Evolutionary conservation across 2,329 filamentous ascomycete genomes (phyloP).

Genomic region (Trichoderma atrobrunneum): DNA sequence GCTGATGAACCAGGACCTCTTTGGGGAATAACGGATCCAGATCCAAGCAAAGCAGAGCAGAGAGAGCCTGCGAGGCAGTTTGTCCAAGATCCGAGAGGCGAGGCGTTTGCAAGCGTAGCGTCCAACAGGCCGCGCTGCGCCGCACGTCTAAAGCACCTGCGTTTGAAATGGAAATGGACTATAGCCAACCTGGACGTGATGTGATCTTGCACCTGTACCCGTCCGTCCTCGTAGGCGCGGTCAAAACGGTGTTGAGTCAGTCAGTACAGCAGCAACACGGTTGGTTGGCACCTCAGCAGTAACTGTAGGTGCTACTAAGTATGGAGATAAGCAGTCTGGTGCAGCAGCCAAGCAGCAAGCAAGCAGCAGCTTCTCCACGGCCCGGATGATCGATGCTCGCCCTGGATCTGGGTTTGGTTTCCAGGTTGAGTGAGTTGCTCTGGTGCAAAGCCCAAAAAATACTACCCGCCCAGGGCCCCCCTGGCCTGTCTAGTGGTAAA

Average conservation of each 20-base stretch:
- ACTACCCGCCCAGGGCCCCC: neutral
- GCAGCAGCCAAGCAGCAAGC: neutral
- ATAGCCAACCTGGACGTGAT: neutral
- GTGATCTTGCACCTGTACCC: neutral
- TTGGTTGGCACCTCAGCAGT: neutral
- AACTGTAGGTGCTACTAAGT: neutral
- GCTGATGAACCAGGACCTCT: neutral
- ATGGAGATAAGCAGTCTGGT: neutral
- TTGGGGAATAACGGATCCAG: neutral
- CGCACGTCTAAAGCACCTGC: neutral
- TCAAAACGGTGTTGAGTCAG: neutral
- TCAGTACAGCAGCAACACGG: neutral
- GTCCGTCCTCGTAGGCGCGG: neutral
- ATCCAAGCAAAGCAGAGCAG: neutral
- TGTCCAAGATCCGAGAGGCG: neutral
- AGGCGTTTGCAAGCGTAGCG: conserved; percentile 9
- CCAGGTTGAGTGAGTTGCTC: neutral
- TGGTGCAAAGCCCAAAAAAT: neutral
- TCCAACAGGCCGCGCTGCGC: conserved; percentile 12
- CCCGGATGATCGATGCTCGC: neutral
- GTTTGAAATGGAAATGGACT: neutral
- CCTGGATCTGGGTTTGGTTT: conserved; percentile 8
- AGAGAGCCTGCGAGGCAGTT: conserved; percentile 16
- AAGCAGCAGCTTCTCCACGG: neutral
- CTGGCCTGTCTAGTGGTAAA: neutral